These are phyloP conservation scores for Cladosporium sp. DNA, from an alignment of 2,329 filamentous ascomycete species.

Conservation along the genomic window DNA sequence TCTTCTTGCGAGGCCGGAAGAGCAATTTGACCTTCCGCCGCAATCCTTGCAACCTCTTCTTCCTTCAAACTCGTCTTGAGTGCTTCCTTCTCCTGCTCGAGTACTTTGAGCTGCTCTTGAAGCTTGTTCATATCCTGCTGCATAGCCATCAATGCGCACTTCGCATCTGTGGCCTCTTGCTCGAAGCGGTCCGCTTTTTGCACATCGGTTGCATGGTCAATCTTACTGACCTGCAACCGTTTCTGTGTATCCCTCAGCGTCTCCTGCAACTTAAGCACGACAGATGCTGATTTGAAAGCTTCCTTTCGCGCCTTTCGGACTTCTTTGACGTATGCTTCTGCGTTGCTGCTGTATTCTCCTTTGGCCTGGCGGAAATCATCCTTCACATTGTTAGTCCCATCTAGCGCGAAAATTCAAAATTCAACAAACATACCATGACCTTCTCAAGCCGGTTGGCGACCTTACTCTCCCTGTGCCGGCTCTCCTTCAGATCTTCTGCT, in stretches of 20 bases:
- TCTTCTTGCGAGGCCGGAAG: conserved; percentile 57
- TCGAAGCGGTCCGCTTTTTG: conserved; percentile 44
- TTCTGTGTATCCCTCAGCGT: conserved; percentile 46
- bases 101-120: conserved; percentile 62
- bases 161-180: conserved; percentile 68
- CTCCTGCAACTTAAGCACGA: conserved; percentile 70
- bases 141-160: conserved; percentile 65
- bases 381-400: conserved; percentile 43
- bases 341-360: conserved; percentile 52
- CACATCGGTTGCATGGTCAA: conserved; percentile 19
- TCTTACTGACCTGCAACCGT: conserved; percentile 21
- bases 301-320: conserved; percentile 70
- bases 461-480: conserved; percentile 65
- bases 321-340: conserved; percentile 69
- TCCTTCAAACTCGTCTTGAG: conserved; percentile 72
- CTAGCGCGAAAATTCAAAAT: neutral
- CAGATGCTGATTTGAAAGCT: conserved; percentile 72
- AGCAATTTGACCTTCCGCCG: conserved; percentile 70
- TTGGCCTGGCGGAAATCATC: conserved; percentile 71
- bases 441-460: conserved; percentile 68
- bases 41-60: conserved; percentile 72
- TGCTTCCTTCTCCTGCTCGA: conserved; percentile 74
- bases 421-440: conserved; percentile 61
- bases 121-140: conserved; percentile 69
- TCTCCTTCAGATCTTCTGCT: conserved; percentile 64